Evolutionary conservation across 768 basidiomycete species (phyloP).

Genomic region (Lentinula aciculospora): DNA sequence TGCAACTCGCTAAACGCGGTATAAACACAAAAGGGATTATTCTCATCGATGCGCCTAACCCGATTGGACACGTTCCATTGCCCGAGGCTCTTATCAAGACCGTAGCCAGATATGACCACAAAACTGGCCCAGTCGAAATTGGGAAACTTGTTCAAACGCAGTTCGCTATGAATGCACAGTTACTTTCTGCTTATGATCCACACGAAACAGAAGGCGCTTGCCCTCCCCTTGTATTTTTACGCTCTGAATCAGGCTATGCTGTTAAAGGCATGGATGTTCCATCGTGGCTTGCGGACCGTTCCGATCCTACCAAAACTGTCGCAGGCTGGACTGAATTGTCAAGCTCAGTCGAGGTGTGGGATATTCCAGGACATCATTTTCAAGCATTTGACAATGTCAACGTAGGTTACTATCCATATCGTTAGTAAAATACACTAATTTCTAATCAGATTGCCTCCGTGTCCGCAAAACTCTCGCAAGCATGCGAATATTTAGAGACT

Average conservation of each 20-base stretch:
- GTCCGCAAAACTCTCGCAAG: slow-evolving; percentile 24
- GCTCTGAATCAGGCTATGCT: slow-evolving; percentile 40
- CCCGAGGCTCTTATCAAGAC: slow-evolving; percentile 47
- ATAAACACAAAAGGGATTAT: slow-evolving; percentile 49
- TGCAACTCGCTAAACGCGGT: slow-evolving; percentile 39
- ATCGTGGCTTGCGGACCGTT: slow-evolving; percentile 7
- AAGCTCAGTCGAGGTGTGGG: background rate
- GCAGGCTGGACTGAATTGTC: slow-evolving; percentile 1
- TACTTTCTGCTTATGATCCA: slow-evolving; percentile 45
- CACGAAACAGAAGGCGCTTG: slow-evolving; percentile 14
- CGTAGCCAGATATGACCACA: slow-evolving; percentile 27
- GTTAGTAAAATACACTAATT: background rate
- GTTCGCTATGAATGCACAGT: slow-evolving; percentile 39
- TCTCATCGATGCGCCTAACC: slow-evolving; percentile 64
- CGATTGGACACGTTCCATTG: slow-evolving; percentile 45
- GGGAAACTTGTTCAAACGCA: slow-evolving; percentile 36
- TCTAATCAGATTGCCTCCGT: slow-evolving; percentile 22
- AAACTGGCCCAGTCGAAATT: slow-evolving; percentile 23
- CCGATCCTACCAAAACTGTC: background rate
- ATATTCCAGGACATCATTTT: slow-evolving; percentile 6
- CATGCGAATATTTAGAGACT: slow-evolving; percentile 19
- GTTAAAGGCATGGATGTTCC: slow-evolving; percentile 29
- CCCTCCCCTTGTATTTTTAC: slow-evolving; percentile 42
- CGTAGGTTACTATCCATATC: slow-evolving; percentile 28
- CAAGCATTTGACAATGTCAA: slow-evolving; percentile 20